Conservation (phyloP, 345 rosid species). For the Draba incana region DNA sequence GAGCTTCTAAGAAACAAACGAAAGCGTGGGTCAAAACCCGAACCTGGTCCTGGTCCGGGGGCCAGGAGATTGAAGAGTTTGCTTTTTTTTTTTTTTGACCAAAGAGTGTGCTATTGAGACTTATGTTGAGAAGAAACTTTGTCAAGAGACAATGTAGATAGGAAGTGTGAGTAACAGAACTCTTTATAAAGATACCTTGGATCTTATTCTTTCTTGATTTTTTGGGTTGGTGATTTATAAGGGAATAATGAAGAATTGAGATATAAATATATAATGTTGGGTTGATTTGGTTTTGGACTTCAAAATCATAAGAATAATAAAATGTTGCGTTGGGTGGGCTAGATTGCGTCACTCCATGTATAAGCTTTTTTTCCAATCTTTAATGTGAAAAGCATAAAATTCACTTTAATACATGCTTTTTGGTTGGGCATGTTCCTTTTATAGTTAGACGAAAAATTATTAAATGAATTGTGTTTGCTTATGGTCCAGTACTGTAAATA, state of each 20-base stretch:
- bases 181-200: slow-evolving; percentile 21
- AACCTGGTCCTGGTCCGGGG: slow-evolving; percentile 66
- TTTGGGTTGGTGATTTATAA: neutral
- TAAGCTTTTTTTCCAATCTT: slow-evolving; percentile 10
- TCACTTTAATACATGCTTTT: slow-evolving; percentile 18
- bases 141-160: slow-evolving; percentile 68
- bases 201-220: slow-evolving; percentile 26
- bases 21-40: slow-evolving; percentile 44
- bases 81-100: too few relatives aligned
- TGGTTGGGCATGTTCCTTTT: neutral
- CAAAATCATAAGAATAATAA: slow-evolving; percentile 3
- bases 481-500: neutral
- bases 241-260: neutral
- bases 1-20: slow-evolving; percentile 60
- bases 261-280: neutral
- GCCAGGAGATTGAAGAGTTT: slow-evolving; percentile 67
- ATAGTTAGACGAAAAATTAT: neutral
- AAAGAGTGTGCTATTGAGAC: slow-evolving; percentile 55
- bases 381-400: slow-evolving; percentile 5
- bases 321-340: slow-evolving; percentile 9
- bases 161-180: slow-evolving; percentile 22
- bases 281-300: slow-evolving; percentile 22
- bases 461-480: neutral
- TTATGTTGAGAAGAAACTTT: slow-evolving; percentile 55
- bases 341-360: slow-evolving; percentile 12